Percentiles rank a stretch among this genome's conserved stretches.
Conservation (phyloP, 768 basidiomycete species). For the Punctularia strigosozonata region DNA sequence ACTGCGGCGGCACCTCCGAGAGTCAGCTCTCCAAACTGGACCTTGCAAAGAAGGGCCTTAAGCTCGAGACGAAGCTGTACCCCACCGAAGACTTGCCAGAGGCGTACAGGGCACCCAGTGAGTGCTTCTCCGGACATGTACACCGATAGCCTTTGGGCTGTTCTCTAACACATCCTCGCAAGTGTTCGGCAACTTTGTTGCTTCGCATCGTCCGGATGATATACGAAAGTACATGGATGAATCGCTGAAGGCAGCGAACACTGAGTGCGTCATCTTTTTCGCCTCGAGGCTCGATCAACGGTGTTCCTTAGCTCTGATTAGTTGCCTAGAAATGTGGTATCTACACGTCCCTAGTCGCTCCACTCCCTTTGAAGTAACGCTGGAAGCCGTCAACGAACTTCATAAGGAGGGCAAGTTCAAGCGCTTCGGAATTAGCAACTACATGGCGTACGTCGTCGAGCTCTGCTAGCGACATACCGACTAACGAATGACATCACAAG, state of each 20-base stretch:
- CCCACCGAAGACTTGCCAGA: constrained; percentile 20
- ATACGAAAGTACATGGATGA: constrained; percentile 22
- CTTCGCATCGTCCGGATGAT: constrained; percentile 16
- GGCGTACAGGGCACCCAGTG: neutral
- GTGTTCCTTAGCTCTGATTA: constrained; percentile 1
- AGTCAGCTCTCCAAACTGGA: constrained; percentile 20
- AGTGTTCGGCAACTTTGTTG: constrained; percentile 1
- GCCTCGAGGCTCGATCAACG: too few species aligned
- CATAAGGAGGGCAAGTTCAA: constrained; percentile 42
- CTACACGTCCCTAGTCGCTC: constrained; percentile 32
- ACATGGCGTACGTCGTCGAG: constrained; percentile 21
- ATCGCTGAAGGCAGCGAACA: constrained; percentile 31
- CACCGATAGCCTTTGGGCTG: neutral
- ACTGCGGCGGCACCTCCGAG: constrained; percentile 27
- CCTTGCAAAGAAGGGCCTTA: constrained; percentile 24
- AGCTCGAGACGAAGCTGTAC: constrained; percentile 49
- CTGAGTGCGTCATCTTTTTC: constrained; percentile 23
- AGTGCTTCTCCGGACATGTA: neutral
- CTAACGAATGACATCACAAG: neutral
- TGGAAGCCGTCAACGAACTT: constrained; percentile 33
- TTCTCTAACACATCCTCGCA: too few species aligned
- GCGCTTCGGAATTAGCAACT: constrained; percentile 33
- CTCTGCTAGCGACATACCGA: neutral
- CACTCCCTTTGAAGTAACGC: constrained; percentile 33
- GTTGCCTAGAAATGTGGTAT: constrained; percentile 33